Evolutionary conservation across 306 rosid species (phyloP).

Genomic region (Senna tora): DNA sequence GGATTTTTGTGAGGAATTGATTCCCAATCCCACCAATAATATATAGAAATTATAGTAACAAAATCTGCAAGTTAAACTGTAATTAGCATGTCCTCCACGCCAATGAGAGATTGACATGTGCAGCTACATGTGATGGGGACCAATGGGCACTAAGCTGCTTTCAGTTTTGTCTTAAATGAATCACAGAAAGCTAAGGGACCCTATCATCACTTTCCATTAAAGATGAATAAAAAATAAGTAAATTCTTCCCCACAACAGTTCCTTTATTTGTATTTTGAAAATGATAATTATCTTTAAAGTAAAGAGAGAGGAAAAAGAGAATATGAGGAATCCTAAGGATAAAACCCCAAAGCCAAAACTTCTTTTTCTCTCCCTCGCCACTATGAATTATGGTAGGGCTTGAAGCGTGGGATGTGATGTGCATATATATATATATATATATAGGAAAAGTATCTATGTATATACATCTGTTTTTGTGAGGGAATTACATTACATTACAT

Average conservation of each 20-base stretch:
- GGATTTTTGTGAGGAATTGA: constrained; percentile 50
- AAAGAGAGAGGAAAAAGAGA: not conserved
- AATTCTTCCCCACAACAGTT: constrained; percentile 33
- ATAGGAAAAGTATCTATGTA: no score
- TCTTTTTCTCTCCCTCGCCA: constrained; percentile 45
- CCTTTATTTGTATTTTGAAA: constrained; percentile 43
- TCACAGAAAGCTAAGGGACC: constrained; percentile 28
- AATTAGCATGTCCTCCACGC: constrained; percentile 24
- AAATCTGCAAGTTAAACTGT: constrained; percentile 32
- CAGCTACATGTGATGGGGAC: constrained; percentile 17
- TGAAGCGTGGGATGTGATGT: no score
- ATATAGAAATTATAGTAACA: constrained; percentile 31
- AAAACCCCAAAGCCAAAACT: constrained; percentile 68
- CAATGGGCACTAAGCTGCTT: constrained; percentile 24
- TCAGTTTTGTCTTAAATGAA: constrained; percentile 43
- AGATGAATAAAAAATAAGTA: constrained; percentile 7
- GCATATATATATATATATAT: constrained; percentile 13
- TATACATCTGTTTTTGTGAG: constrained; percentile 42
- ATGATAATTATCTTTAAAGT: constrained; percentile 57
- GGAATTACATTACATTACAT: constrained; percentile 61
- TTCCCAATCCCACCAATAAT: constrained; percentile 58
- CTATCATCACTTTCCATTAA: constrained; percentile 26
- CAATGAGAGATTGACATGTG: constrained; percentile 31
- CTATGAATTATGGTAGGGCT: constrained; percentile 41
- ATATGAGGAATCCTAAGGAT: constrained; percentile 73